Evolutionary conservation across 2,329 filamentous ascomycete species (phyloP).

Genomic region (Cryphonectria carpinicola): DNA sequence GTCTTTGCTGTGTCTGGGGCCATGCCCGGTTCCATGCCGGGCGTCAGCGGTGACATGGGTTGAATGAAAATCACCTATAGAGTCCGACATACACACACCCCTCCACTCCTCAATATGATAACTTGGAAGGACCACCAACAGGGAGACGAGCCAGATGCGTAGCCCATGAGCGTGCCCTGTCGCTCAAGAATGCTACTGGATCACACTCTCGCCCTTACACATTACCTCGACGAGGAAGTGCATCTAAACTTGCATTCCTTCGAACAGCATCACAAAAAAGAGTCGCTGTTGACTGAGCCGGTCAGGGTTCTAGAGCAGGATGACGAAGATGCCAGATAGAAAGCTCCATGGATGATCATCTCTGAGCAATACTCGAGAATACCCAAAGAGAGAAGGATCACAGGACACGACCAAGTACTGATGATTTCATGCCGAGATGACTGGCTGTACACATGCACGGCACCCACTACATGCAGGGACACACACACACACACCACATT

Average conservation of each 20-base stretch:
- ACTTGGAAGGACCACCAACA: not conserved
- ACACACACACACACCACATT: not conserved
- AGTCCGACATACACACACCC: not conserved
- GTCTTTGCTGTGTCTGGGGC: slow-evolving; percentile 32
- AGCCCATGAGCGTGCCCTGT: not conserved
- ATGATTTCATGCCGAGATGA: not conserved
- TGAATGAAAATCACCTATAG: slow-evolving; percentile 3
- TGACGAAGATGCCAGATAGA: not conserved
- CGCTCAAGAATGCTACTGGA: not conserved
- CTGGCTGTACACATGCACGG: no score
- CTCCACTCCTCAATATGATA: not conserved
- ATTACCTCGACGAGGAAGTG: not conserved
- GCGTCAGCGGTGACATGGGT: slow-evolving; percentile 30
- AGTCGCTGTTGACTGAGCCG: not conserved
- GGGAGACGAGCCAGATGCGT: not conserved
- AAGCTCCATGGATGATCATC: not conserved
- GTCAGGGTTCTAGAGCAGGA: not conserved
- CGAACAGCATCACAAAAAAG: no score
- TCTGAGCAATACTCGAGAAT: not conserved
- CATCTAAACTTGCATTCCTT: not conserved
- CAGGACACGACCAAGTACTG: not conserved
- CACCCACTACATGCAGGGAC: no score
- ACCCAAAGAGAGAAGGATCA: not conserved
- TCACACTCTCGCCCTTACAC: not conserved
- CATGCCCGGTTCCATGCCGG: slow-evolving; percentile 33